Base-by-base conservation (phyloP, 306 rosid species). In the Sindora glabra region DNA sequence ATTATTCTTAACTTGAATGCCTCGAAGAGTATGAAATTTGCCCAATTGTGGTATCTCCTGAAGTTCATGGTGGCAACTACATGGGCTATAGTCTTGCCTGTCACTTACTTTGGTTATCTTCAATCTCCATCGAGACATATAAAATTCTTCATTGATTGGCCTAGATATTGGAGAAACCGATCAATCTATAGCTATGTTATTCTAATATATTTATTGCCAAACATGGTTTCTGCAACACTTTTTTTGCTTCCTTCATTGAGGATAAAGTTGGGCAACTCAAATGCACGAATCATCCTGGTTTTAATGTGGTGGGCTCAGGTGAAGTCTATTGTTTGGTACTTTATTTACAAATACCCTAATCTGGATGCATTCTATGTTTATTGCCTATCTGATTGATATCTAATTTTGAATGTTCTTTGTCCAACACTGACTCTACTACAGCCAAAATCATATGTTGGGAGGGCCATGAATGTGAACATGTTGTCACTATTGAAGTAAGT, bases 291-390 rank as follows among this genome's bases (percentile, higher is more conserved):
- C 52, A 8, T 86, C 72, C 82, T 94, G 54, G 71, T 94, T 54
- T 30, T 86, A 25, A 86, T 83, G 94, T 89, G 99, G 99, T 94
- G 99, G 99, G 83, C 96, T 78, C 99, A 89, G 94, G 99, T 78
- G 60, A 81, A 38, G 57, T 58, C 69, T 40, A 38, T 25, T 48
- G 22, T 73, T 44, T 62, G 13, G 57, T 46, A 21, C n/a, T 65
- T 39, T 56, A n/a, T 10, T 14, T 42, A 23, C 10, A 65, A 67
- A 30, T 68, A n/a, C n/a, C n/a, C n/a, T n/a, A n/a, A n/a, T n/a
- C n/a, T n/a, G n/a, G n/a, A n/a, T n/a, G n/a, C n/a, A n/a, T n/a
- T 38, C 21, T 57, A 50, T 63, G 39, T 39, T 11, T 26, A n/a
- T 64, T 62, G 8, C 37, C 19, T 50, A n/a, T 45, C 47, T 37